Evolutionary conservation across 352 stramenopile species (phyloP).

Genomic region (Phytophthora quininea): DNA sequence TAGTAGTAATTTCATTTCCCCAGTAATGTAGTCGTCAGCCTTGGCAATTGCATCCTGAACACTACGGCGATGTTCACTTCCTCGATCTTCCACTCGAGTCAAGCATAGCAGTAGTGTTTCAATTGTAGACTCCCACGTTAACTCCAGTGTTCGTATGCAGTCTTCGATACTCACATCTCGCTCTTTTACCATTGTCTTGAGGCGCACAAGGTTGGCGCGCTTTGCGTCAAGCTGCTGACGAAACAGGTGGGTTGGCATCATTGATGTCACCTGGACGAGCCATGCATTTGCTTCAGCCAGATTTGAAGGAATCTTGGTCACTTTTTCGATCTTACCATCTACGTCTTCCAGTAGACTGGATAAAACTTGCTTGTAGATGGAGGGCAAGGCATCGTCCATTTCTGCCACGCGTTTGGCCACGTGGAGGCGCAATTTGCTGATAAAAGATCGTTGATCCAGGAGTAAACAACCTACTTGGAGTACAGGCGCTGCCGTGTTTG

Average conservation of each 20-base stretch:
- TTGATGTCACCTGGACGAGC: slow-evolving; percentile 56
- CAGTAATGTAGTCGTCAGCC: slow-evolving; percentile 46
- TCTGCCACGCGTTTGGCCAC: slow-evolving; percentile 37
- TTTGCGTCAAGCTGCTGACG: slow-evolving; percentile 60
- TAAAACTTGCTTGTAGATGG: slow-evolving; percentile 60
- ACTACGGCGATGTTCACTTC: slow-evolving; percentile 67
- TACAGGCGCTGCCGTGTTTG: slow-evolving; percentile 26
- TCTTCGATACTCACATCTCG: slow-evolving; percentile 19
- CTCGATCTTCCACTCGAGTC: slow-evolving; percentile 57
- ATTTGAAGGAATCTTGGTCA: slow-evolving; percentile 67
- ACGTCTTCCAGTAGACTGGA: slow-evolving; percentile 53
- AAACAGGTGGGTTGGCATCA: slow-evolving; percentile 57
- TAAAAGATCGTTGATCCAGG: slow-evolving; percentile 54
- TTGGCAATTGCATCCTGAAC: slow-evolving; percentile 55
- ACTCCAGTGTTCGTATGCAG: slow-evolving; percentile 53
- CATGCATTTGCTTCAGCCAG: slow-evolving; percentile 54
- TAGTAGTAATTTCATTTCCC: slow-evolving; percentile 45
- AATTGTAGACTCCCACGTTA: slow-evolving; percentile 67
- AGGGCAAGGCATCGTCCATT: slow-evolving; percentile 52
- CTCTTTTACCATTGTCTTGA: slow-evolving; percentile 50
- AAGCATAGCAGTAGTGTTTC: slow-evolving; percentile 71
- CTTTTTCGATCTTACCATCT: slow-evolving; percentile 55
- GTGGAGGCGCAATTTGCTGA: slow-evolving; percentile 39
- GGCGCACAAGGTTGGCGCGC: slow-evolving; percentile 52
- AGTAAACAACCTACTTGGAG: slow-evolving; percentile 61